Conservation (phyloP, 164 flowering plant species). For the Litsea cubeba region DNA sequence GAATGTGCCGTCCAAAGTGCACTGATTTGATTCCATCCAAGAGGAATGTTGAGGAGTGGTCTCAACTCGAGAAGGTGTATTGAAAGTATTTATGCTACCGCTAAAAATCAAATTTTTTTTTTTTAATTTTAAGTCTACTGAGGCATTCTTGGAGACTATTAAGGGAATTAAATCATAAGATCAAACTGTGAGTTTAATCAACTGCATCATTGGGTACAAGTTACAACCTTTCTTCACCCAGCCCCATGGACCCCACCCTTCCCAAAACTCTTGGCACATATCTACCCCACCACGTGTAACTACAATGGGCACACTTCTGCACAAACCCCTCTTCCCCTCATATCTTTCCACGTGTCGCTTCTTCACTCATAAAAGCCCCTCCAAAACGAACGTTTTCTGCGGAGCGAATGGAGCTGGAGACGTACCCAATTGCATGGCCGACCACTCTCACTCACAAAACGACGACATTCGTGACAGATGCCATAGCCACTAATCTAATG, state of each 20-base stretch:
- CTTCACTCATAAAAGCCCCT: not conserved
- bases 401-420: not conserved
- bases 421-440: not conserved
- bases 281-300: not conserved
- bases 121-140: not conserved
- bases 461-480: not conserved
- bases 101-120: too few species aligned
- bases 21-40: rapidly evolving
- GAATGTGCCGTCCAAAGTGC: too few species aligned
- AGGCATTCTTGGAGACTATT: not conserved
- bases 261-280: not conserved
- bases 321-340: not conserved
- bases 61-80: too few species aligned
- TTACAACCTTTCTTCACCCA: too few species aligned
- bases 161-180: not conserved
- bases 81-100: too few species aligned
- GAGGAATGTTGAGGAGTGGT: too few species aligned
- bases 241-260: not conserved
- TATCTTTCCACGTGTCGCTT: not conserved
- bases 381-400: not conserved
- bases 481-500: not conserved
- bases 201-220: not conserved
- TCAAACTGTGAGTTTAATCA: not conserved
- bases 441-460: not conserved
- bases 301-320: not conserved